Evolutionary conservation across 148 eudicot genomes (phyloP).

Genomic region (Nepenthes mirabilis): DNA sequence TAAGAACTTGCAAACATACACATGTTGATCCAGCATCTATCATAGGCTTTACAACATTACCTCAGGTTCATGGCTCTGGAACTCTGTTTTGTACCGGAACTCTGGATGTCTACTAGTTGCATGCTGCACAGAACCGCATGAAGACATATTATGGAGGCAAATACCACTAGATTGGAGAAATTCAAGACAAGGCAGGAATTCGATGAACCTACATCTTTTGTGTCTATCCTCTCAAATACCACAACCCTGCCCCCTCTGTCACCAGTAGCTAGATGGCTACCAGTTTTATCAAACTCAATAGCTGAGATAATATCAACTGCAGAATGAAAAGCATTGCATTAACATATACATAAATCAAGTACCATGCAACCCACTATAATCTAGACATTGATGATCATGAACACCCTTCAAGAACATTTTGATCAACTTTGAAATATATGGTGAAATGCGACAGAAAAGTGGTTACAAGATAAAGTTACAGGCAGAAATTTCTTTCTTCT

Average conservation of each 20-base stretch:
- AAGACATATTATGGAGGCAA: conserved; percentile 2
- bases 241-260: conserved; percentile 58
- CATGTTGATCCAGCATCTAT: not conserved
- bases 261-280: conserved; percentile 56
- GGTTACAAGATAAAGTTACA: too few species aligned
- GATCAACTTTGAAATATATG: too few species aligned
- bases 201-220: conserved; percentile 31
- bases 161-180: not conserved
- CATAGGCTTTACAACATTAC: conserved; percentile 20
- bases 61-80: conserved; percentile 99
- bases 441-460: too few species aligned
- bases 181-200: conserved; percentile 5
- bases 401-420: too few species aligned
- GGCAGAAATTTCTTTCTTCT: too few species aligned
- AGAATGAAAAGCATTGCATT: conserved; percentile 1
- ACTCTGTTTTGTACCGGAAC: conserved; percentile 96
- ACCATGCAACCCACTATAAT: not conserved
- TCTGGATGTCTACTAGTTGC: conserved; percentile 76
- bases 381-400: not conserved
- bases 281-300: conserved; percentile 51
- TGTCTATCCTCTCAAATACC: conserved; percentile 41
- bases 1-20: conserved; percentile 2
- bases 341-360: not conserved
- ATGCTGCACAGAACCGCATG: conserved; percentile 24
- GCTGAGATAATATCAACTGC: conserved; percentile 62